phyloP scores from a whole-genome alignment of 2,329 filamentous ascomycete genomes.

The Xylariaceae sp. region DNA sequence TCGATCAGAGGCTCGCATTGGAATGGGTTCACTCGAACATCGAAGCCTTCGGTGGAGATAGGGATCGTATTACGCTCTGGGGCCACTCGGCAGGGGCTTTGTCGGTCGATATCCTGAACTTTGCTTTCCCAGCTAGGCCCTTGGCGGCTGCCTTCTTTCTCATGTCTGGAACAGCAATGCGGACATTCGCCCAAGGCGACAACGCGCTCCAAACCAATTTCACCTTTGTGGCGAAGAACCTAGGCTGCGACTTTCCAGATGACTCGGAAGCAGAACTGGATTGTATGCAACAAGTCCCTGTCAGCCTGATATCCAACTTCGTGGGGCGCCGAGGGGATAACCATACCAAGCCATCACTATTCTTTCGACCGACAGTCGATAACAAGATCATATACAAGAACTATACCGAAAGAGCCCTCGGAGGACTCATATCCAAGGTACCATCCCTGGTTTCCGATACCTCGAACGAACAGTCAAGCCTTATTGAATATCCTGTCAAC shows the following conservation, averaged over 20 bases:
- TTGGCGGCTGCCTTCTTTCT: conserved; percentile 22
- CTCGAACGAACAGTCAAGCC: conserved; percentile 23
- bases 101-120: conserved; percentile 22
- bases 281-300: conserved; percentile 37
- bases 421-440: conserved; percentile 24
- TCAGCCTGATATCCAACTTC: conserved; percentile 35
- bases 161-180: conserved; percentile 22
- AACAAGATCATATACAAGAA: conserved; percentile 30
- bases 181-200: conserved; percentile 20
- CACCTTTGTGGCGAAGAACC: conserved; percentile 28
- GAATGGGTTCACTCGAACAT: conserved; percentile 35
- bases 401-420: conserved; percentile 27
- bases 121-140: conserved; percentile 20
- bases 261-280: conserved; percentile 28
- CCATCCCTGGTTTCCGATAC: conserved; percentile 26
- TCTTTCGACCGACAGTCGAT: conserved; percentile 31
- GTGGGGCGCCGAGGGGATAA: conserved; percentile 25
- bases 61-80: conserved; percentile 21
- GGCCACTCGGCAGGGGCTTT: conserved; percentile 24
- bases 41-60: conserved; percentile 31
- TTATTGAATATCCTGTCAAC: conserved; percentile 21
- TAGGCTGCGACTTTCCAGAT: conserved; percentile 25
- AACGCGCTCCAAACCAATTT: conserved; percentile 33
- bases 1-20: conserved; percentile 32
- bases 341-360: conserved; percentile 22